Base-by-base conservation (phyloP, 768 basidiomycete genomes). In the Psilocybe subaeruginosa region DNA sequence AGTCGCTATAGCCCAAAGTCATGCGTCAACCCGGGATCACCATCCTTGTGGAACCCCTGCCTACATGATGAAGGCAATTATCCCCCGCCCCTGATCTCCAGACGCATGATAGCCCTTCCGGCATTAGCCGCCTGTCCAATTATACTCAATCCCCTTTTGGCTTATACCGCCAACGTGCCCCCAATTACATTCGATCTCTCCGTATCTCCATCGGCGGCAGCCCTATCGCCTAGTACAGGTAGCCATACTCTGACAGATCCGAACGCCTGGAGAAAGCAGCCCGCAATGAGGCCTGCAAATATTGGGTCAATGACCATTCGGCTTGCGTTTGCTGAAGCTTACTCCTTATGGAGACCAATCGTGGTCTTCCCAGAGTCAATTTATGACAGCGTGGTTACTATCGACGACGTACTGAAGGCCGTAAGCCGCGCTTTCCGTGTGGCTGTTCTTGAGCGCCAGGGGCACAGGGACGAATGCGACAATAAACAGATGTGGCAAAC, bases 381-480 rank as follows among this genome's bases (percentile, higher is more conserved):
- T 5, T 16, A 43, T 46, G 50, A 59, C 58, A 59, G 50, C 50
- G 50, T 59, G 50, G 50, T 59, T 43, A 59, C 58, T 0, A 14
- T 59, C 41, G 58, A 59, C 35, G 58, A 59, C 29, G 50, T 59
- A 0, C 39, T 59, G 8, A 52, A n/a, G 27, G 58, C 50, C 27
- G 50, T 59, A 46, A 16, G 17, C 39, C 58, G 50, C 39, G 23
- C 50, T 3, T 49, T 51, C 14, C 57, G 33, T 41, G 39, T 58
- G 48, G 39, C 57, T 51, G 57, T 43, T 33, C 48, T 23, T 17
- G 37, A 45, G 17, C 35, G 27, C 37, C 48, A 51, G n/a, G 16
- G 57, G 19, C 2, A 2, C 29, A 49, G 56, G 5, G 4, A 35
- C 27, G 35, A 8, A 12, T 33, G 12, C 31, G 47, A n/a, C 12